phyloP scores from a whole-genome alignment of 1,284 basidiomycete species.

The Bjerkandera adusta region DNA sequence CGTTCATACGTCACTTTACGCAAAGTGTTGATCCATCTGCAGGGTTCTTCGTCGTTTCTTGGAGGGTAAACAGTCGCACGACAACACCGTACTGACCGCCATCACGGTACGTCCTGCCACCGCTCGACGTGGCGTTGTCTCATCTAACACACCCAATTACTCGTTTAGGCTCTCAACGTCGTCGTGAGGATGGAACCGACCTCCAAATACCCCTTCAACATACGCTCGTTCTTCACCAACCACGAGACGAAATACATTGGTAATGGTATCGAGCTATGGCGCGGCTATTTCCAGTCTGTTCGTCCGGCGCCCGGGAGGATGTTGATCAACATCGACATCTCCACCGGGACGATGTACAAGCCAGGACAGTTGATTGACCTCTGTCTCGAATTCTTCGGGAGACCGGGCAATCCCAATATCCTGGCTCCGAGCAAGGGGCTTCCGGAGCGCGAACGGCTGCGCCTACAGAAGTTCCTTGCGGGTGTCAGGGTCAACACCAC shows the following conservation, averaged over 20 bases:
- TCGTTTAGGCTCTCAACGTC: conserved; percentile 64
- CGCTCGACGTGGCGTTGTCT: neutral
- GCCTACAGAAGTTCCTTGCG: conserved; percentile 58
- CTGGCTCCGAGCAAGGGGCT: conserved; percentile 45
- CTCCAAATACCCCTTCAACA: conserved; percentile 69
- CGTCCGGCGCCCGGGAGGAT: conserved; percentile 65
- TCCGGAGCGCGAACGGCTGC: conserved; percentile 56
- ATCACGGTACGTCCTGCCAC: conserved; percentile 55
- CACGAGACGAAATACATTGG: conserved; percentile 65
- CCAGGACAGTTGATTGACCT: conserved; percentile 46
- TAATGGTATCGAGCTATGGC: conserved; percentile 64
- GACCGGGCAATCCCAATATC: conserved; percentile 34
- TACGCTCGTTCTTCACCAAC: conserved; percentile 73
- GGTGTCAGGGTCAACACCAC: conserved; percentile 54
- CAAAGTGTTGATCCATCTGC: conserved; percentile 4
- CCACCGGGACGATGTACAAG: conserved; percentile 75
- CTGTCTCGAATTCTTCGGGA: conserved; percentile 54
- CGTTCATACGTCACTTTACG: conserved; percentile 7
- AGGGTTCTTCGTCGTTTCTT: conserved; percentile 69
- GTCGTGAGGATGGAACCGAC: conserved; percentile 73
- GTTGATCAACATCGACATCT: conserved; percentile 77
- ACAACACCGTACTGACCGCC: conserved; percentile 68
- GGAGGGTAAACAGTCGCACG: conserved; percentile 62
- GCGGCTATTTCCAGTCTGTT: conserved; percentile 76
- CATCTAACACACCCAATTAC: neutral